Percentiles rank a stretch among this genome's conserved stretches.
Evolutionary conservation across 2,329 filamentous ascomycete species (phyloP).

Genomic region (Macrophomina tecta): DNA sequence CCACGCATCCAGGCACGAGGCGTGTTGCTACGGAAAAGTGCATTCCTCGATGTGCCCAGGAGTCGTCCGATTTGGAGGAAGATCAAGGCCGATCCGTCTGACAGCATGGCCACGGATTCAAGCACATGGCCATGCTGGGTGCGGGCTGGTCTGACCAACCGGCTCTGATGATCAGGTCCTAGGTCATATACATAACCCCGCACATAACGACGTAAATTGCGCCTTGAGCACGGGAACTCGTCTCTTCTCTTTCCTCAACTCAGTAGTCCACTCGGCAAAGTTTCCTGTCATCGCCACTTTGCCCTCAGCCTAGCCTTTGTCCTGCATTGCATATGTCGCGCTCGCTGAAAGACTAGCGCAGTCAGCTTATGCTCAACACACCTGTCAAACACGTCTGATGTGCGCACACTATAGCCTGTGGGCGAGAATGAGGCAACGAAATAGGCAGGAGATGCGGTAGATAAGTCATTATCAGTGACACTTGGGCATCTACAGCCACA

Average conservation of each 20-base stretch:
- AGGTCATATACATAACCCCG: neutral
- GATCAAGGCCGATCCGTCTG: slow-evolving; percentile 1
- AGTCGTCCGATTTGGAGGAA: slow-evolving; percentile 9
- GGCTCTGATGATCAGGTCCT: neutral
- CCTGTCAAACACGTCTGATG: neutral
- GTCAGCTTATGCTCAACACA: neutral
- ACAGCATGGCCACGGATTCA: slow-evolving; percentile 6
- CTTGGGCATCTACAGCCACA: no score
- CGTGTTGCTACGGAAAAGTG: slow-evolving; percentile 1
- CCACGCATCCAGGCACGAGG: slow-evolving; percentile 18
- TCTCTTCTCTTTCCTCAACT: neutral
- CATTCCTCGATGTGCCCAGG: slow-evolving; percentile 9
- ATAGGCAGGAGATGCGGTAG: neutral
- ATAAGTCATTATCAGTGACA: neutral
- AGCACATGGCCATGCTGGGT: neutral
- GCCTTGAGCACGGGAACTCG: neutral
- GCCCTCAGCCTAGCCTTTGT: neutral
- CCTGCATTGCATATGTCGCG: no score
- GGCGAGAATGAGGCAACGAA: neutral
- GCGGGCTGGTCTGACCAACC: slow-evolving; percentile 2
- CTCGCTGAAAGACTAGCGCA: neutral
- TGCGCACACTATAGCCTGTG: neutral
- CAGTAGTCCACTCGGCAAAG: slow-evolving; percentile 15
- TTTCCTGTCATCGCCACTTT: neutral
- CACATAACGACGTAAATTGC: neutral